Conservation (phyloP, 2,329 filamentous ascomycete genomes). For the Fusarium caatingaense region DNA sequence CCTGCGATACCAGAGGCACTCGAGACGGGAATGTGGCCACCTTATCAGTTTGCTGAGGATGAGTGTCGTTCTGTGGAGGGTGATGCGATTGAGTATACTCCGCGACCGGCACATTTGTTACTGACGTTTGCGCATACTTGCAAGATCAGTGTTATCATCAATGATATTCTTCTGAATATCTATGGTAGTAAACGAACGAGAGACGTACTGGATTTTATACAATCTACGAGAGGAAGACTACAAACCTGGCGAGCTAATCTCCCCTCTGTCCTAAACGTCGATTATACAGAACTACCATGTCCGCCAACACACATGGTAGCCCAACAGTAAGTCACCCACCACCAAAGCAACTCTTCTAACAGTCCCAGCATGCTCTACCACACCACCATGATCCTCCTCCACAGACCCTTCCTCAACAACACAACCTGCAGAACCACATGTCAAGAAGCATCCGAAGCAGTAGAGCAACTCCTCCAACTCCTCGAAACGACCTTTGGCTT, state of each 20-base stretch:
- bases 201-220: background rate
- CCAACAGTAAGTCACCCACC: background rate
- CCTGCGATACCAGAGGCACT: background rate
- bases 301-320: conserved; percentile 6
- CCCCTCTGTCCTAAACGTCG: rapidly evolving
- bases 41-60: background rate
- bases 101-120: background rate
- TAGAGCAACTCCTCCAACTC: background rate
- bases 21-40: background rate
- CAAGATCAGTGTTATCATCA: conserved; percentile 3
- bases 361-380: background rate
- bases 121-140: background rate
- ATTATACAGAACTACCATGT: background rate
- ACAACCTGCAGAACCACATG: background rate
- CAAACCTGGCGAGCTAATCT: background rate
- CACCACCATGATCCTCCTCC: background rate
- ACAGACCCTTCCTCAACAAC: background rate
- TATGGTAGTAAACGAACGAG: background rate
- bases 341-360: rapidly evolving
- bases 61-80: background rate
- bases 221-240: background rate
- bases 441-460: background rate
- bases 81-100: background rate
- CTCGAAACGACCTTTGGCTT: background rate
- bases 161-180: background rate